Base-by-base conservation (phyloP, 192 early-diverging fungal species). In the Coemansia sp. region DNA sequence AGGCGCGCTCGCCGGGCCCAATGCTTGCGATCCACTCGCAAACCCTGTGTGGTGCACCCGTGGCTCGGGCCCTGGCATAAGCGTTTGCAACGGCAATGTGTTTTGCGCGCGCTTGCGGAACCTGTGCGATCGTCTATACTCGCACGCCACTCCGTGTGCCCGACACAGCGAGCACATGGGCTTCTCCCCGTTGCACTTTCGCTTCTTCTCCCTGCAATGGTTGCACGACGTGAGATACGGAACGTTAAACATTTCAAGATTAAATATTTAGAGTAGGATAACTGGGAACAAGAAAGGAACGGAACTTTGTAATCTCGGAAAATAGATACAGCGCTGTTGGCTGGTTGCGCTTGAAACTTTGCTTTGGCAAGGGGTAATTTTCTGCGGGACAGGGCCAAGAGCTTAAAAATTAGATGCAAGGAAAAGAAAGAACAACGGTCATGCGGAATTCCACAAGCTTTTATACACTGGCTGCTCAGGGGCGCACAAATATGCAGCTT, bases 121-220 rank as follows among this genome's bases (percentile, higher is more conserved):
- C 17, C 77, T 61, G 7, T 66, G 66, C 6, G 79, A 73, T 41
- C 63, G 57, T 12, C 74, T 65, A 60, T 82, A 82, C 50, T 70
- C 71, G 65, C 80, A 82, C 0, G 68, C 62, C 38, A 76, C 74
- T 29, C 64, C 60, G 48, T 76, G 80, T 32, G 74, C 65, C 17
- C 59, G 57, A 19, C 82, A 83, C 10, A 70, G 62, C 45, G 72
- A 69, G 54, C 82, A 83, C 27, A 47, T 43, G 1, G 82, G 82
- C 17, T 57, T 62, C 41, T 71, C 69, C 49, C 76, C 72, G 50
- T 74, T 68, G 73, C 82, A 83, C 69, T 79, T 78, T 72, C 74
- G 72, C 66, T 83, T 83, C 62, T 79, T 78, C 45, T 74, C 67
- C 29, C 82, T 41, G 72, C 82, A 83, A 45, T 75, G 69, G 65